phyloP scores from a whole-genome alignment of 2,329 filamentous ascomycete genomes.

The Trichophyton equinum region DNA sequence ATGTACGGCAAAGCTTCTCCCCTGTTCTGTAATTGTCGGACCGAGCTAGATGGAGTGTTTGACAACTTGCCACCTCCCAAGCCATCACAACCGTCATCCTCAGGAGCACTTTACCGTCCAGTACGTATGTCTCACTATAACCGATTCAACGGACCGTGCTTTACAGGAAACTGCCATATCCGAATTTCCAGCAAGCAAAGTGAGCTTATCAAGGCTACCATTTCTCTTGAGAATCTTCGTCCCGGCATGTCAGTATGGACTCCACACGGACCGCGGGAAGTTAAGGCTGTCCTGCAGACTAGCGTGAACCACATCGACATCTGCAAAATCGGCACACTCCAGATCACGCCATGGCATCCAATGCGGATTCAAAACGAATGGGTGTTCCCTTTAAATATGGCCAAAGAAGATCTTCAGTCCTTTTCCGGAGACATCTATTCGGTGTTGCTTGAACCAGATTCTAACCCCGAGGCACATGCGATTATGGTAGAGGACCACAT shows the following conservation, averaged over 20 bases:
- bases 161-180: conserved; percentile 40
- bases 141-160: conserved; percentile 36
- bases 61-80: conserved; percentile 22
- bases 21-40: conserved; percentile 41
- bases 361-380: conserved; percentile 32
- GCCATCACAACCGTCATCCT: conserved; percentile 9
- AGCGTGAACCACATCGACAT: conserved; percentile 30
- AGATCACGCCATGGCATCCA: conserved; percentile 51
- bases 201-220: conserved; percentile 1
- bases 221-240: conserved; percentile 35
- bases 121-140: conserved; percentile 38
- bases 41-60: conserved; percentile 37
- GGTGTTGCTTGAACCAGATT: conserved; percentile 40
- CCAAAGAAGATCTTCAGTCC: conserved; percentile 22
- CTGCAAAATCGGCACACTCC: conserved; percentile 36
- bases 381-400: conserved; percentile 35
- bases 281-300: conserved; percentile 43
- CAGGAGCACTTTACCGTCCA: not conserved
- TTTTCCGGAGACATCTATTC: conserved; percentile 47
- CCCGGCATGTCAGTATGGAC: conserved; percentile 40
- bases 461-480: conserved; percentile 37
- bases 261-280: conserved; percentile 37
- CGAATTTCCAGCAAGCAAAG: conserved; percentile 25
- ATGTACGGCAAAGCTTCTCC: conserved; percentile 41
- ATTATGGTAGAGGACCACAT: conserved; percentile 33